A percentile compares a stretch with the other conserved stretches of the same genome.
Conservation (phyloP, 2,329 filamentous ascomycete species). For the Talaromyces rugulosus region DNA sequence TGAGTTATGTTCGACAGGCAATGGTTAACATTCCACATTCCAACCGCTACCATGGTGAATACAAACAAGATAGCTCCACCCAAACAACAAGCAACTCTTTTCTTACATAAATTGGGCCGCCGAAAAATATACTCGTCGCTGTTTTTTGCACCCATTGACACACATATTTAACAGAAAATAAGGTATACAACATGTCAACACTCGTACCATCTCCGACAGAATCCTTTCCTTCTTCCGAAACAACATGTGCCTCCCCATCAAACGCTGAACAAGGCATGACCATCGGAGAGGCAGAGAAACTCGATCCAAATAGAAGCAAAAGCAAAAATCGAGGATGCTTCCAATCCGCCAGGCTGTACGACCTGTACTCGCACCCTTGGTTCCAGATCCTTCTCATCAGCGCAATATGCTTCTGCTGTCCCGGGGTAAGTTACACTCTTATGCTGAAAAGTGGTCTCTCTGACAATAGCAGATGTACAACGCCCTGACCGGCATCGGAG, state of each 20-base stretch:
- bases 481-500: conserved; percentile 43
- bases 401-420: conserved; percentile 40
- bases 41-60: conserved; percentile 5
- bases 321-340: not conserved
- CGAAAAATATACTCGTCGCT: not conserved
- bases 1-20: not conserved
- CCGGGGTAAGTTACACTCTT: conserved; percentile 28
- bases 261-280: not conserved
- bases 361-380: conserved; percentile 23
- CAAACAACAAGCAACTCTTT: not conserved
- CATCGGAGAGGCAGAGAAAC: not conserved
- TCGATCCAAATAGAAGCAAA: not conserved
- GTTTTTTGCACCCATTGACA: not conserved
- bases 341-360: not conserved
- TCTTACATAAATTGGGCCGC: not conserved
- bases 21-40: conserved; percentile 11
- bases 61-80: not conserved
- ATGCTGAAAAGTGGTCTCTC: not conserved
- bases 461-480: conserved; percentile 43
- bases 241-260: conserved; percentile 4
- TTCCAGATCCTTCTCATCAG: conserved; percentile 40
- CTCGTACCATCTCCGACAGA: conserved; percentile 5
- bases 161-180: not conserved
- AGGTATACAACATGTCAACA: not conserved
- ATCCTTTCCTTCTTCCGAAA: conserved; percentile 5